A percentile compares a stretch with the other conserved stretches of the same genome.
Conservation (phyloP, 495 filamentous ascomycete genomes). For the Penicillium riverlandense region DNA sequence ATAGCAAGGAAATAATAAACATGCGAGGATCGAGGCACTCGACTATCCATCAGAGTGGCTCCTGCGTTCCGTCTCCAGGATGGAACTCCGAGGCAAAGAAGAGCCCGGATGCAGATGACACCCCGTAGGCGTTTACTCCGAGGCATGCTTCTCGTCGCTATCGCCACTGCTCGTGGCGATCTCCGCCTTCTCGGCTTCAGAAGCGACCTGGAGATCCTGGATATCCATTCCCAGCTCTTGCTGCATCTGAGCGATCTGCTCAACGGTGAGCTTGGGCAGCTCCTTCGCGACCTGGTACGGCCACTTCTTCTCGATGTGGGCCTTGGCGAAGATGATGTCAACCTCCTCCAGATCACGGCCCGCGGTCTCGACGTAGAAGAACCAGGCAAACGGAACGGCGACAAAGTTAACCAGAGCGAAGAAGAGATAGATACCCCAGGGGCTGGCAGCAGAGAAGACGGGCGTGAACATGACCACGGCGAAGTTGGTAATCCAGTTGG, state of each 20-base stretch:
- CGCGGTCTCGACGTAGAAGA: slow-evolving; percentile 67
- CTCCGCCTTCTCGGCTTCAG: slow-evolving; percentile 24
- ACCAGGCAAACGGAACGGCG: slow-evolving; percentile 57
- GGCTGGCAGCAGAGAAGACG: slow-evolving; percentile 19
- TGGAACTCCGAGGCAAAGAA: slow-evolving; percentile 10
- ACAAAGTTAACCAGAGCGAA: slow-evolving; percentile 62
- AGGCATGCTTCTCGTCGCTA: slow-evolving; percentile 16
- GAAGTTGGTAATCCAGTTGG: slow-evolving; percentile 44
- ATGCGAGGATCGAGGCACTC: slow-evolving; percentile 12
- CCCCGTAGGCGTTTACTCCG: slow-evolving; percentile 6
- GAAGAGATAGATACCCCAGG: slow-evolving; percentile 45
- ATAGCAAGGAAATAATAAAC: slow-evolving; percentile 1
- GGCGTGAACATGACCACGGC: slow-evolving; percentile 42
- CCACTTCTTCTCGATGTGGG: slow-evolving; percentile 32
- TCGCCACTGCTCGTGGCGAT: slow-evolving; percentile 21
- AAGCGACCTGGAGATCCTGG: slow-evolving; percentile 6
- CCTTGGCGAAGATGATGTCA: slow-evolving; percentile 46
- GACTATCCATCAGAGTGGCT: slow-evolving; percentile 8
- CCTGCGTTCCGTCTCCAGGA: slow-evolving; percentile 16
- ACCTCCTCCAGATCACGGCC: slow-evolving; percentile 67
- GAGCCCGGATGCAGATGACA: slow-evolving; percentile 2
- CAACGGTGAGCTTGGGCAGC: slow-evolving; percentile 29
- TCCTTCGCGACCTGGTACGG: slow-evolving; percentile 24
- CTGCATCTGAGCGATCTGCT: slow-evolving; percentile 25
- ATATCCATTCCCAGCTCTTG: slow-evolving; percentile 22